Percentiles rank a stretch among this genome's conserved stretches.
phyloP scores from a whole-genome alignment of 805 yeast species.

The Candida berthetii region DNA sequence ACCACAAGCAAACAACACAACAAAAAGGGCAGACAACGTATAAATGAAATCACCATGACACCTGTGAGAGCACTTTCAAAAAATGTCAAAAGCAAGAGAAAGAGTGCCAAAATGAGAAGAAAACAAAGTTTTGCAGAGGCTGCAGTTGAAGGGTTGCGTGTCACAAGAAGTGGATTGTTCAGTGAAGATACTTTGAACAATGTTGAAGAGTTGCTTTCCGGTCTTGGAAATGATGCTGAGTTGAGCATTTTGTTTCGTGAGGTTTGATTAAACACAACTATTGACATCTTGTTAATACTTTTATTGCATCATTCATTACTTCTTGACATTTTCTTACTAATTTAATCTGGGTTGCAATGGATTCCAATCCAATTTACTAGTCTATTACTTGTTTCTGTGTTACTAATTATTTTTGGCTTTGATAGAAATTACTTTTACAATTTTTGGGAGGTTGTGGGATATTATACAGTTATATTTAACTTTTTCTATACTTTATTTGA shows the following conservation, averaged over 20 bases:
- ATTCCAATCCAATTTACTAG: too few relatives aligned
- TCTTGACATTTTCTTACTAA: too few relatives aligned
- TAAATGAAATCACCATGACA: conserved; percentile 11
- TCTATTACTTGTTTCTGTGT: too few relatives aligned
- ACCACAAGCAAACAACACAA: conserved; percentile 2
- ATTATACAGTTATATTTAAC: not conserved
- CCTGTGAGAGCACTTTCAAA: conserved; percentile 13
- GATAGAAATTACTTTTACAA: not conserved
- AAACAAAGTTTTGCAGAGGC: conserved; percentile 71
- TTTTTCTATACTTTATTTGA: too few relatives aligned
- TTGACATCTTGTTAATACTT: too few relatives aligned
- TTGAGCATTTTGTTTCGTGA: conserved; percentile 28
- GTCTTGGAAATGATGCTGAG: conserved; percentile 37
- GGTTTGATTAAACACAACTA: not conserved
- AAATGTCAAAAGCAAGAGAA: conserved; percentile 9
- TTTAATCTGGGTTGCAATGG: too few relatives aligned
- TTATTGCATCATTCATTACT: too few relatives aligned
- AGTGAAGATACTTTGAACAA: conserved; percentile 70
- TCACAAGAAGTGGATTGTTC: conserved; percentile 71
- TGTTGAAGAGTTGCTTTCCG: conserved; percentile 64
- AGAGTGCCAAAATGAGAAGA: conserved; percentile 36
- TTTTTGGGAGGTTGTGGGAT: not conserved
- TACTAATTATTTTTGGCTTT: not conserved
- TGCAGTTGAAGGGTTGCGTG: conserved; percentile 66
- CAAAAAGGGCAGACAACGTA: conserved; percentile 6